Evolutionary conservation across 75 land plant genomes (phyloP).

Genomic region (Pseudotsuga menziesii): DNA sequence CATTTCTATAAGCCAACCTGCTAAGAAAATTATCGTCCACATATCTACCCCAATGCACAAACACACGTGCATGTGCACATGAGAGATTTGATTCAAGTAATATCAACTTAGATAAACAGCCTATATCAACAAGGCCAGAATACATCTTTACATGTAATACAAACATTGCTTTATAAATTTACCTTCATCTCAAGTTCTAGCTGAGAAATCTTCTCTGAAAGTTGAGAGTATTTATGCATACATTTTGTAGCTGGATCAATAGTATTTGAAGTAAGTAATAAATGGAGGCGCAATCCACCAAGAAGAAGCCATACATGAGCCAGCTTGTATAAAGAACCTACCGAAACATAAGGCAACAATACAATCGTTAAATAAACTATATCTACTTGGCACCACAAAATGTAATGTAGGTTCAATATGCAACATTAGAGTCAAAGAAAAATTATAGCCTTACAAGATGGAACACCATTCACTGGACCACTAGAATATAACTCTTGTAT

Average conservation of each 20-base stretch:
- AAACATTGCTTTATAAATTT: not conserved
- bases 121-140: not conserved
- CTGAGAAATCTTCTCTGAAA: slow-evolving; percentile 43
- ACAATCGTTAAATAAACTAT: not conserved
- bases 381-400: not conserved
- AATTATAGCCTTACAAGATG: not conserved
- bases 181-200: slow-evolving; percentile 77
- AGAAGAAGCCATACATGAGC: slow-evolving; percentile 67
- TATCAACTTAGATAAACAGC: not conserved
- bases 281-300: slow-evolving; percentile 62
- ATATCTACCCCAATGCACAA: not conserved
- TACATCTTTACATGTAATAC: not conserved
- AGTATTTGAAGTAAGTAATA: slow-evolving; percentile 37
- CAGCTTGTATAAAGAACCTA: slow-evolving; percentile 35
- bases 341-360: not conserved
- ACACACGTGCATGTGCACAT: not conserved
- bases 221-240: slow-evolving; percentile 31
- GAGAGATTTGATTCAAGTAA: not conserved
- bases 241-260: slow-evolving; percentile 76
- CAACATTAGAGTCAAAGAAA: not conserved
- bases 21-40: not conserved
- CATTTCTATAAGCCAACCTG: no score
- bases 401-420: not conserved
- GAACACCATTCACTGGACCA: not conserved
- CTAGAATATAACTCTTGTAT: slow-evolving; percentile 24